A percentile compares a stretch with the other conserved stretches of the same genome.
Conservation (phyloP, 1,139 yeast genomes). For the Maudiozyma humilis region DNA sequence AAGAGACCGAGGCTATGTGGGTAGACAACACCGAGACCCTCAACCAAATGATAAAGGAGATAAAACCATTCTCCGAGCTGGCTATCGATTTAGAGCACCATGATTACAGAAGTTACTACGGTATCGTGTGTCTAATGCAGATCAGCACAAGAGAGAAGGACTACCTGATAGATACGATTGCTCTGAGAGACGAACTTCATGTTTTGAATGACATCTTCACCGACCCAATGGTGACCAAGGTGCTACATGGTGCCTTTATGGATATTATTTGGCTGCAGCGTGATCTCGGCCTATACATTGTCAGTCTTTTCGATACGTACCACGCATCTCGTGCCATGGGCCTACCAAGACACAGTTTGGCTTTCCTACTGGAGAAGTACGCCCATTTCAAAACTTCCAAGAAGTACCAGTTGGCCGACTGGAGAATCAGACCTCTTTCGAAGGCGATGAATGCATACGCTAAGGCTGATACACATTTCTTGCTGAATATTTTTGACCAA, state of each 20-base stretch:
- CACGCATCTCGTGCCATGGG: conserved; percentile 78
- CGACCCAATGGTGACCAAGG: conserved; percentile 71
- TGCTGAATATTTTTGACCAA: conserved; percentile 71
- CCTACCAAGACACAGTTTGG: conserved; percentile 75
- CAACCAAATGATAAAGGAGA: conserved; percentile 44
- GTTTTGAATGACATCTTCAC: conserved; percentile 68
- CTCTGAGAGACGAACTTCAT: conserved; percentile 63
- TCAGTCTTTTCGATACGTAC: conserved; percentile 84
- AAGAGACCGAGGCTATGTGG: conserved; percentile 55
- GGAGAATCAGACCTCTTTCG: conserved; percentile 87
- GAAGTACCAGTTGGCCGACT: conserved; percentile 91
- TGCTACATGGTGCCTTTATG: conserved; percentile 94
- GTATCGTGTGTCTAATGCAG: conserved; percentile 90
- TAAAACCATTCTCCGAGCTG: conserved; percentile 49
- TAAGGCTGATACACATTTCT: conserved; percentile 88
- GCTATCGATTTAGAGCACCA: conserved; percentile 98
- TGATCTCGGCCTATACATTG: conserved; percentile 86
- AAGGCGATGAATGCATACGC: conserved; percentile 79
- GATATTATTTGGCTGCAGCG: conserved; percentile 96
- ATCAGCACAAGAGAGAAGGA: conserved; percentile 74
- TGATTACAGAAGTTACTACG: conserved; percentile 82
- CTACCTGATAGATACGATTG: conserved; percentile 74
- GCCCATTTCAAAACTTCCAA: conserved; percentile 86
- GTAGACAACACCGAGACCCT: conserved; percentile 55
- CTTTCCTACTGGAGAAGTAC: conserved; percentile 69